Evolutionary conservation across 2,329 filamentous ascomycete species (phyloP).

Genomic region (Plenodomus biglobosus): DNA sequence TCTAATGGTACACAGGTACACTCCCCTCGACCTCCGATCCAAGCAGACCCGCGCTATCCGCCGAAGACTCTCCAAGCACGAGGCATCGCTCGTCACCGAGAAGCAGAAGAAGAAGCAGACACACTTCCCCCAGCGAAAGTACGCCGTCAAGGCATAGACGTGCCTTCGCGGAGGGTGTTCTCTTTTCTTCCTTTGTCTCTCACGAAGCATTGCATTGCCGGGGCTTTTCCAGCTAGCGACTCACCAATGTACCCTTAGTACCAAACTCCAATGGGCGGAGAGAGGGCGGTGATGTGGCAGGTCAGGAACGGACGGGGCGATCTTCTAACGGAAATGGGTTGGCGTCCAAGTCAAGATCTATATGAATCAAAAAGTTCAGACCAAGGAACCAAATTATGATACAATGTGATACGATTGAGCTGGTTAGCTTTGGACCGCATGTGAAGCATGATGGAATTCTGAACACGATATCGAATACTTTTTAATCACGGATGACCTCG

Average conservation of each 20-base stretch:
- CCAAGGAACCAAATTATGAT: slow-evolving; percentile 25
- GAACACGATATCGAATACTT: not conserved
- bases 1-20: slow-evolving; percentile 58
- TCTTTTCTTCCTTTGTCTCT: slow-evolving; percentile 43
- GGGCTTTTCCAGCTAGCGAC: slow-evolving; percentile 43
- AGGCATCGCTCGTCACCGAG: slow-evolving; percentile 79
- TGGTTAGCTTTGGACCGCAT: slow-evolving; percentile 6
- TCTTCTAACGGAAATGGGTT: slow-evolving; percentile 44
- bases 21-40: slow-evolving; percentile 94
- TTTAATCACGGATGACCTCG: no score
- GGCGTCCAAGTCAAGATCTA: slow-evolving; percentile 47
- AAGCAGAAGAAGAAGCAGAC: slow-evolving; percentile 95
- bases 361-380: slow-evolving; percentile 47
- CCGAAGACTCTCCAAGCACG: slow-evolving; percentile 89
- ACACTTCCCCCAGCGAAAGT: slow-evolving; percentile 99
- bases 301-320: slow-evolving; percentile 38
- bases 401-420: slow-evolving; percentile 9
- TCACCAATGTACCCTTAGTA: slow-evolving; percentile 46
- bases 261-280: slow-evolving; percentile 34
- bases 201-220: slow-evolving; percentile 47
- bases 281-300: slow-evolving; percentile 36
- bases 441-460: slow-evolving; percentile 1
- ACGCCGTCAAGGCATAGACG: slow-evolving; percentile 85
- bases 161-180: slow-evolving; percentile 32
- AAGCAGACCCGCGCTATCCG: slow-evolving; percentile 99